phyloP scores from a whole-genome alignment of 1,284 basidiomycete genomes.

The Naganishia liquefaciens region DNA sequence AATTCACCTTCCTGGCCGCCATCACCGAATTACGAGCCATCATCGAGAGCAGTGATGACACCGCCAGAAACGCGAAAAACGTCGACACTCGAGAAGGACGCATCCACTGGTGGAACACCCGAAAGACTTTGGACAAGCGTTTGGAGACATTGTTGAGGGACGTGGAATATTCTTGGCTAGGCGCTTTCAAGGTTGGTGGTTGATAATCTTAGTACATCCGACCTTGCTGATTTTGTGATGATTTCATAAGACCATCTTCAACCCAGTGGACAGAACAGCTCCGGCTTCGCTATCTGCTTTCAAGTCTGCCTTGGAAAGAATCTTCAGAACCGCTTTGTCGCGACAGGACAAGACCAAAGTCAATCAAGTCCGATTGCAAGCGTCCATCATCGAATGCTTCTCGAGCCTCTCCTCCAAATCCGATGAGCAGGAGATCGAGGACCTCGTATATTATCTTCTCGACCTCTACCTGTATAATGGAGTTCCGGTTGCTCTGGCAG shows the following conservation, averaged over 20 bases:
- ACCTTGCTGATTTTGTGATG: constrained; percentile 13
- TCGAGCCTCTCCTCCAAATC: constrained; percentile 76
- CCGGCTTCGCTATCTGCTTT: constrained; percentile 61
- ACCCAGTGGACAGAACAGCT: constrained; percentile 59
- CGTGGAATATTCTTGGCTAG: constrained; percentile 95
- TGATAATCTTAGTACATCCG: not conserved
- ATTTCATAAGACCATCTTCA: constrained; percentile 68
- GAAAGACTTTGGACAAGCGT: constrained; percentile 72
- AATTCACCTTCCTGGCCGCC: constrained; percentile 74
- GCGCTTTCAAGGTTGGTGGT: constrained; percentile 82
- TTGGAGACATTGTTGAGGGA: constrained; percentile 74
- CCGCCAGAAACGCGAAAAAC: constrained; percentile 70
- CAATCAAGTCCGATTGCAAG: constrained; percentile 62
- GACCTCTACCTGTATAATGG: constrained; percentile 94
- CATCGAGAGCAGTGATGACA: constrained; percentile 72
- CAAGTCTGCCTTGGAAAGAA: constrained; percentile 66
- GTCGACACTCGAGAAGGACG: constrained; percentile 56
- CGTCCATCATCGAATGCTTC: constrained; percentile 79
- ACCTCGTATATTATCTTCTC: constrained; percentile 88
- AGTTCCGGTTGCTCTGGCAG: constrained; percentile 81
- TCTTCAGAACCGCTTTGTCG: constrained; percentile 68
- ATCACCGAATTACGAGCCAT: constrained; percentile 74
- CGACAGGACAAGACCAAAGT: constrained; percentile 64
- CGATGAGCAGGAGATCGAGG: constrained; percentile 90
- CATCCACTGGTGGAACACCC: constrained; percentile 82